A percentile compares a stretch with the other conserved stretches of the same genome.
Conservation (phyloP, 257 asterid species). For the Linderniella brevidens region DNA sequence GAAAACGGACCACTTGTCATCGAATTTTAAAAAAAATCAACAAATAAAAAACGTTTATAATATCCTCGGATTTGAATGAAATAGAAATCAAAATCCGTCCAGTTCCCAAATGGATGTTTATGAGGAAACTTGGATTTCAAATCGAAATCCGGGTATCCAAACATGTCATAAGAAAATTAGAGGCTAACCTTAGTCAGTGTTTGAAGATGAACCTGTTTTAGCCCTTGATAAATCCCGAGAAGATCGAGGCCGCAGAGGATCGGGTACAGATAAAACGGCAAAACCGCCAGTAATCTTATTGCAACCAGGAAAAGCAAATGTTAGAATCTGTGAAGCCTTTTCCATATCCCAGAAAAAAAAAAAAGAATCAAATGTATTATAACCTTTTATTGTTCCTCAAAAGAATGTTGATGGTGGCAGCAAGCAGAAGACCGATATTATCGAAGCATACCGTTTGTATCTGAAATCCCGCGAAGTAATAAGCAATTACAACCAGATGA, state of each 20-base stretch:
- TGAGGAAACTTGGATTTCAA: neutral
- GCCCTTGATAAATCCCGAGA: constrained; percentile 76
- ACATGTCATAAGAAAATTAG: constrained; percentile 1
- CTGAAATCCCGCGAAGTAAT: constrained; percentile 30
- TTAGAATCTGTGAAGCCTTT: constrained; percentile 13
- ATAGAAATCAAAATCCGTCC: too few relatives aligned
- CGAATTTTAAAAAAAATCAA: too few relatives aligned
- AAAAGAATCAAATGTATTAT: neutral
- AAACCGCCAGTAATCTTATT: constrained; percentile 52
- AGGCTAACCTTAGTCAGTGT: constrained; percentile 78
- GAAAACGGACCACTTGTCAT: too few relatives aligned
- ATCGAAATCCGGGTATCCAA: neutral
- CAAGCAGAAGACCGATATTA: constrained; percentile 75
- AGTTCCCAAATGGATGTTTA: too few relatives aligned
- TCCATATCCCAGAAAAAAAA: neutral
- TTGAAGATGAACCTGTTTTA: constrained; percentile 87
- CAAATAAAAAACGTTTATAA: too few relatives aligned
- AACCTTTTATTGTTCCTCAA: constrained; percentile 62
- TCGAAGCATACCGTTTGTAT: constrained; percentile 97
- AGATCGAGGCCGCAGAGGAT: constrained; percentile 71
- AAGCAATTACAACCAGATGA: constrained; percentile 1
- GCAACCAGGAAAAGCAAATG: constrained; percentile 14
- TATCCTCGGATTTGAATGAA: too few relatives aligned
- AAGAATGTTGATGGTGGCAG: constrained; percentile 58
- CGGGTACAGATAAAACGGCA: constrained; percentile 73